Base-by-base conservation (phyloP, 2,329 filamentous ascomycete genomes). In the Alternaria dauci region DNA sequence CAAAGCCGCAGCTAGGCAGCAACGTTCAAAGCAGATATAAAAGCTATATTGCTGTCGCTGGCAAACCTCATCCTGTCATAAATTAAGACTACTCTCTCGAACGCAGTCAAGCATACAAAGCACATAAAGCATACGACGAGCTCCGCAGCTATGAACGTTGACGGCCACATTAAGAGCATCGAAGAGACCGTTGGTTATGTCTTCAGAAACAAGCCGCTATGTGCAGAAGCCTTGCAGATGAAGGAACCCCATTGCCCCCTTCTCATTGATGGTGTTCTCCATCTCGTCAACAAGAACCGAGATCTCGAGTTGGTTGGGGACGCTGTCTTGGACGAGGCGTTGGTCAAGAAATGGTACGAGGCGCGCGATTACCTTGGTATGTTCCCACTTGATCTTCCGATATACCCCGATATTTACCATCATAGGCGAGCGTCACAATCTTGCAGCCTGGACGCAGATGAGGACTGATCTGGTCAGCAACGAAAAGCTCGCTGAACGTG, bases 141-240 rank as follows among this genome's bases (percentile, higher is more conserved):
- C 18, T 18, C 6, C 43, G n/a, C 5, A 30, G 18, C 28, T 1
- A 47, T 47, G 43, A 30, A 52, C 23, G 41, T 53, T 11, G 38
- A 53, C 51, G 16, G 26, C 12, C 51, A n/a, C 18, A 53, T 53
- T 26, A 1, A n/a, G 34, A n/a, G 16, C 20, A 26, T 32, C 14
- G 25, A 53, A 20, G 26, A 12, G 16, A 53, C n/a, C 11, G 23
- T 18, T 53, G 51, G 51, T 16, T 1, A 43, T 34, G 8, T 28
- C 28, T 44, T 53, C 12, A 20, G 14, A 9, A 42, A 42, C 28
- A 43, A 42, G 39, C 51, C 43, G 18, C 8, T 53, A n/a, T 25
- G 51, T 30, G 51, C 36, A 42, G 51, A 53, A 53, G n/a, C 51
- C 12, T n/a, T 53, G 38, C 51, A 53, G 25, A 44, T n/a, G 26